Evolutionary conservation across 768 basidiomycete species (phyloP).

Genomic region (Suillus ampliporus): DNA sequence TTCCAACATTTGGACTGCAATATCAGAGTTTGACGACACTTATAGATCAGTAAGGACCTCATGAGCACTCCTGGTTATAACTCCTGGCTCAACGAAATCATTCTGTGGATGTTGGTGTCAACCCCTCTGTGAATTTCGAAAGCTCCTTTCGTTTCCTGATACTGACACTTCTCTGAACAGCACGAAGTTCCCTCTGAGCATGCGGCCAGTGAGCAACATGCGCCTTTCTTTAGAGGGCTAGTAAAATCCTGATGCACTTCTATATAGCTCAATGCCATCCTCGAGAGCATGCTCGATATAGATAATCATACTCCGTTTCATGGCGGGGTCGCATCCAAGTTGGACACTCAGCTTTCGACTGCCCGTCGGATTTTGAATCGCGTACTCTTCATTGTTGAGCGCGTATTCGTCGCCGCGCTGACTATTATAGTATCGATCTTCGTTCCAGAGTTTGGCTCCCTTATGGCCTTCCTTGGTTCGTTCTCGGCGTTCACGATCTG

Average conservation of each 20-base stretch:
- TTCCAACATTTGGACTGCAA: background rate
- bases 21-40: slow-evolving; percentile 6
- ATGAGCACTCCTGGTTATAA: slow-evolving; percentile 77
- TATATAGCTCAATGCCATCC: slow-evolving; percentile 73
- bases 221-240: background rate
- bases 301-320: slow-evolving; percentile 40
- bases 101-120: slow-evolving; percentile 87
- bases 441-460: slow-evolving; percentile 78
- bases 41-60: slow-evolving; percentile 82
- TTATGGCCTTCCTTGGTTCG: slow-evolving; percentile 91
- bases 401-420: slow-evolving; percentile 60
- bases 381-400: slow-evolving; percentile 55
- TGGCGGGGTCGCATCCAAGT: slow-evolving; percentile 32
- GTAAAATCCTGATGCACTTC: background rate
- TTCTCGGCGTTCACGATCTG: slow-evolving; percentile 81
- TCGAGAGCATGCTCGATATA: slow-evolving; percentile 79
- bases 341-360: slow-evolving; percentile 19
- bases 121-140: slow-evolving; percentile 62
- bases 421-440: slow-evolving; percentile 76
- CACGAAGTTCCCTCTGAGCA: slow-evolving; percentile 87
- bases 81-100: slow-evolving; percentile 69
- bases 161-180: slow-evolving; percentile 38
- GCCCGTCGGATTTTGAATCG: slow-evolving; percentile 36
- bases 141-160: background rate
- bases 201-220: slow-evolving; percentile 65